phyloP scores from a whole-genome alignment of 169 alveolate species.

The Babesia sp. region DNA sequence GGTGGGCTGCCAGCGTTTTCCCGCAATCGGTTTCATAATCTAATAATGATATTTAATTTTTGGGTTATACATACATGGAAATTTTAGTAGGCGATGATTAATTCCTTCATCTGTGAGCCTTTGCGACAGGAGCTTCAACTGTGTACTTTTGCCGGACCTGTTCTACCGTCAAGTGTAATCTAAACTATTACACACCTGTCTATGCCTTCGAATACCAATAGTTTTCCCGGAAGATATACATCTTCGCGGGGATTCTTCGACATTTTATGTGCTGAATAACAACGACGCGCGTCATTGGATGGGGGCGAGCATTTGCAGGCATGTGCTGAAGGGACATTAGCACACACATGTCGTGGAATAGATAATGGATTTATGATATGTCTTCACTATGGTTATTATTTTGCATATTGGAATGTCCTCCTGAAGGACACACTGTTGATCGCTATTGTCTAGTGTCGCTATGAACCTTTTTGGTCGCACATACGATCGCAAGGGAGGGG shows the following conservation, averaged over 20 bases:
- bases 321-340: not conserved
- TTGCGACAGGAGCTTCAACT: constrained; percentile 73
- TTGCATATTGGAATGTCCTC: not conserved
- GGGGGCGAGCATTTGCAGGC: constrained; percentile 9
- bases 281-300: not conserved
- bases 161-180: no score
- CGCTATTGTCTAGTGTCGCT: not conserved
- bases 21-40: constrained; percentile 79
- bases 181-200: constrained; percentile 80
- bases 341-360: constrained; percentile 5
- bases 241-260: constrained; percentile 11
- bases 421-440: not conserved
- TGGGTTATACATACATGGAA: constrained; percentile 78
- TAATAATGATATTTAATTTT: not conserved
- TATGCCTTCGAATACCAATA: constrained; percentile 93
- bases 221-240: constrained; percentile 80
- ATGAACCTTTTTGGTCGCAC: not conserved
- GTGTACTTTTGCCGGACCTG: constrained; percentile 93
- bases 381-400: no score
- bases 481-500: not conserved
- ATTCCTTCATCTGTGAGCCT: constrained; percentile 68
- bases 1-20: constrained; percentile 80
- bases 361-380: no score
- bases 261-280: constrained; percentile 4
- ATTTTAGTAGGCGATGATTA: constrained; percentile 65